Conservation (phyloP, 2,329 filamentous ascomycete species). For the Colletotrichum ledebouriae region DNA sequence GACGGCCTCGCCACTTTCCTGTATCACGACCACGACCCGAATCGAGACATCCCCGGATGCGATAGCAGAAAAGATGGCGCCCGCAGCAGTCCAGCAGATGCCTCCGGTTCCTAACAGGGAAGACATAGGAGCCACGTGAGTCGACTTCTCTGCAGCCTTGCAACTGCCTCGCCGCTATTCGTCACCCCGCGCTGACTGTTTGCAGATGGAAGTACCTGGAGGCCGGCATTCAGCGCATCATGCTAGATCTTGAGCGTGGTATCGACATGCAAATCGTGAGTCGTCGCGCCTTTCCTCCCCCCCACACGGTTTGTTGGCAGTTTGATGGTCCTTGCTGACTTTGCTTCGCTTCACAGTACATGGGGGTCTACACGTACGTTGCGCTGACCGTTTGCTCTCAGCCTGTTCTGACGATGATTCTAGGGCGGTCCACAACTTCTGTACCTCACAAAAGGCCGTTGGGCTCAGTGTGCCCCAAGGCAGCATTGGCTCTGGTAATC, state of each 20-base stretch:
- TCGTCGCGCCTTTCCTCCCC: conserved; percentile 40
- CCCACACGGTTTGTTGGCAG: conserved; percentile 23
- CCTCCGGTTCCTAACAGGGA: conserved; percentile 72
- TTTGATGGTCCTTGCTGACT: conserved; percentile 28
- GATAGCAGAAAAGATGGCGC: conserved; percentile 53
- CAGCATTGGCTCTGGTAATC: conserved; percentile 64
- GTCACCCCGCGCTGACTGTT: conserved; percentile 40
- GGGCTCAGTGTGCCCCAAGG: conserved; percentile 60
- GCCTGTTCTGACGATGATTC: conserved; percentile 52
- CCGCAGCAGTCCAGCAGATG: conserved; percentile 59
- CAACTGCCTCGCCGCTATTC: conserved; percentile 15
- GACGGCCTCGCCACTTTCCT: conserved; percentile 13
- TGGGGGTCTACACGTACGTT: conserved; percentile 90
- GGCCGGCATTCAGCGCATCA: conserved; percentile 89
- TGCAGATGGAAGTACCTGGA: conserved; percentile 90
- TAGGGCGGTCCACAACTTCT: conserved; percentile 97
- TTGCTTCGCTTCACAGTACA: conserved; percentile 72
- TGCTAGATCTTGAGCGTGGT: conserved; percentile 90
- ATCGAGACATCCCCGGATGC: conserved; percentile 43
- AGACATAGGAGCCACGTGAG: conserved; percentile 68
- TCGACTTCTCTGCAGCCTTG: conserved; percentile 15
- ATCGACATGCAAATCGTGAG: conserved; percentile 91
- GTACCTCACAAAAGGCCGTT: conserved; percentile 95
- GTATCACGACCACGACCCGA: conserved; percentile 37
- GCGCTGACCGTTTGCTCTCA: background rate